Base-by-base conservation (phyloP, 2,329 filamentous ascomycete genomes). In the Colletotrichum incanum region DNA sequence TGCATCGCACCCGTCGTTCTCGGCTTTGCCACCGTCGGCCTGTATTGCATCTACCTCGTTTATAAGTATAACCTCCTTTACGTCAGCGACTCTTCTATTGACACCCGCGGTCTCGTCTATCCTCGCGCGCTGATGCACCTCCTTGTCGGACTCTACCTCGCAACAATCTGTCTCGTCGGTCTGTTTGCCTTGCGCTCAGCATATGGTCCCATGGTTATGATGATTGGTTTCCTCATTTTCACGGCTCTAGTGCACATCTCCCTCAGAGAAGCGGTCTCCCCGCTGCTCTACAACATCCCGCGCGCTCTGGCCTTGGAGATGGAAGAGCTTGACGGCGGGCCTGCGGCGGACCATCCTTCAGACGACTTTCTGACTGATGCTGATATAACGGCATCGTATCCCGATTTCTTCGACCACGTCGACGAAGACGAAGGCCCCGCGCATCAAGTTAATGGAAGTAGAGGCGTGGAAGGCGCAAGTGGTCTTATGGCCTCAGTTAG, bases 21-120 rank as follows among this genome's bases (percentile, higher is more conserved):
- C 61, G 90, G 92, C 6, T 98, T 98, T 77, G 94, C 94, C 1
- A 91, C 92, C 1, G 86, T 94, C 49, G 95, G 94, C 37, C 89
- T 98, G 71, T 90, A 87, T 28, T 85, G 96, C 52, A 95, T 98
- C 82, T 97, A 97, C 80, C 85, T 96, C 64, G 93, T 95, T 59
- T 98, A 94, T 86, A 90, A 93, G 23, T 98, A 98, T 87, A 97
- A 98, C 79, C 83, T 98, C 67, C 88, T 98, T 61, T 98, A 94
- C 81, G 94, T 98, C 45, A 93, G 92, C 62, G 93, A 97, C 79
- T 91, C 93, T 11, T 84, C 90, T 71, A 92, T 97, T 77, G 95
- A 98, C 79, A 97, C 94, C 47, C 94, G 97, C 78, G 95, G 96
- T 20, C 89, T 96, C 18, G 92, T 94, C 76, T 98, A 98, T 79